Base-by-base conservation (phyloP, 2,329 filamentous ascomycete species). In the Colletotrichum lupini region DNA sequence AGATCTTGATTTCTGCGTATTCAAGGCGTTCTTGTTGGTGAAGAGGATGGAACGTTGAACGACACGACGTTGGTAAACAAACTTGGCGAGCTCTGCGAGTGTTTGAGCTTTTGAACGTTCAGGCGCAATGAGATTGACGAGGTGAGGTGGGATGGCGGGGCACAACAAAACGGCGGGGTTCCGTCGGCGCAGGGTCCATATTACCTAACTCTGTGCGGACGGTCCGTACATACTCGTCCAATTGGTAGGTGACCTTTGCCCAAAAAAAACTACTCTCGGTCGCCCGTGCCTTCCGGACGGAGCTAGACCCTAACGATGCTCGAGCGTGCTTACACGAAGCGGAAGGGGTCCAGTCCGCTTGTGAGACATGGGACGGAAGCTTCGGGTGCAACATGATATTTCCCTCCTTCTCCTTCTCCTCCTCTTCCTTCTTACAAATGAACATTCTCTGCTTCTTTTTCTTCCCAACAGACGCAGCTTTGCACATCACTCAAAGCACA, bases 71-170 rank as follows among this genome's bases (percentile, higher is more conserved):
- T 12, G 57, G 35, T 49, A 37, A 37, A 42, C 2, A 14, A 57
- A 46, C 24, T 22, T 42, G 37, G 16, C 37, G 37, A 19, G 16
- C 53, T 46, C 26, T 24, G 6, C 59, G 56, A 53, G 58, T 42
- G 11, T 35, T 11, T 35, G 32, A 35, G 32, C 32, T 35, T 4
- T 12, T 2, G 9, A 35, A 4, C 4, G 58, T 61, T 35, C n/a
- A 11, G n/a, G 30, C 14, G 42, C 42, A 49, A 22, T 49, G 42
- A 22, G 19, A n/a, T n/a, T 49, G 42, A 49, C 16, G 46, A 55
- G n/a, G n/a, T 56, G 46, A 35, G 68, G 57, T 63, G 63, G 46
- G 61, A 68, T 68, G 37, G 61, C 55, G 68, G 67, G 68, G 61
- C 68, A 35, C 49, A 6, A 42, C 16, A 42, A 42, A 16, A 22